Percentiles rank a stretch among this genome's conserved stretches.
These are phyloP conservation scores for Suillus occidentalis DNA, from an alignment of 768 basidiomycete species.

Conservation along the genomic window DNA sequence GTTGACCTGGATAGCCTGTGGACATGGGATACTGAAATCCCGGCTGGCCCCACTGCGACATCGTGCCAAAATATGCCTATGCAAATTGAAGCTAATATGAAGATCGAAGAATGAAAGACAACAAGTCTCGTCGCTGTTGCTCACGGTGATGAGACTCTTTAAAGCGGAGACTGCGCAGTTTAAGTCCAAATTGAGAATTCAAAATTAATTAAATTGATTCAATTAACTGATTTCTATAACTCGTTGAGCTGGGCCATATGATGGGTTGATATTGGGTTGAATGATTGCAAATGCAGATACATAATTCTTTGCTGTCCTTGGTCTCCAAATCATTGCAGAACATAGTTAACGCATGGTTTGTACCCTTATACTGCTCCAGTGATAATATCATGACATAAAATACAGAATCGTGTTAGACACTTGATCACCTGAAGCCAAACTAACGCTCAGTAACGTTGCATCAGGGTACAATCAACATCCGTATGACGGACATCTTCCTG, in stretches of 20 bases:
- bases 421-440: no score
- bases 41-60: constrained; percentile 79
- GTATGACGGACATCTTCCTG: no score
- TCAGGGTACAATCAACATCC: no score
- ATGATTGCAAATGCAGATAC: neutral
- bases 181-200: neutral
- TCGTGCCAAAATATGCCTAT: constrained; percentile 30
- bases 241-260: no score
- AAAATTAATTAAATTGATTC: neutral
- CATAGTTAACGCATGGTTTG: no score
- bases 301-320: no score
- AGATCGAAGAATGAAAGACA: constrained; percentile 5
- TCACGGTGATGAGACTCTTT: constrained; percentile 13
- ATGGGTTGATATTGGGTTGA: no score
- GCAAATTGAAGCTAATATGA: neutral
- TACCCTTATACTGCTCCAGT: no score
- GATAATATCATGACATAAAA: no score
- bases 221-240: neutral
- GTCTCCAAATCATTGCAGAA: neutral
- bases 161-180: constrained; percentile 16
- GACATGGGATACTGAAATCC: constrained; percentile 75
- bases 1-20: constrained; percentile 56
- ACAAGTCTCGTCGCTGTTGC: constrained; percentile 6
- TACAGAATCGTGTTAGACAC: no score
- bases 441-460: no score